These are phyloP conservation scores for Trichopus zeylanicus DNA, from an alignment of 116 monocot species.

Conservation along the genomic window DNA sequence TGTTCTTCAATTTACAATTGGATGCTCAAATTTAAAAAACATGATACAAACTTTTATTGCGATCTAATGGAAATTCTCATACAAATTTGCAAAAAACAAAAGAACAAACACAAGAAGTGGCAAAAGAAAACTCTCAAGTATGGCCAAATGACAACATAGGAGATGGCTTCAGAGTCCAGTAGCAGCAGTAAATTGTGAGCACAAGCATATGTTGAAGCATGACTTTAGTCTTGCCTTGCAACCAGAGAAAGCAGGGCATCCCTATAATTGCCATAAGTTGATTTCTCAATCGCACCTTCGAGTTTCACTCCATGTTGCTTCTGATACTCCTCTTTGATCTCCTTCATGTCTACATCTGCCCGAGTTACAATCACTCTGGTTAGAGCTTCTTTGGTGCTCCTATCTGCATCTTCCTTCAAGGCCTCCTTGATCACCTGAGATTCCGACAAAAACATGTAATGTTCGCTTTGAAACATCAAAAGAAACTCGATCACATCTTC, in stretches of 20 bases:
- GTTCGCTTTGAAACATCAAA: not conserved
- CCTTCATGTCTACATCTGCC: slow-evolving; percentile 52
- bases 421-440: slow-evolving; percentile 42
- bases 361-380: slow-evolving; percentile 47
- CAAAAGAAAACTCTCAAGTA: not conserved
- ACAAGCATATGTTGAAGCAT: not conserved
- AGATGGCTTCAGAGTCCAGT: not conserved
- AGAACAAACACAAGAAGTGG: not conserved
- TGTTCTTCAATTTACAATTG: too few relatives aligned
- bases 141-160: not conserved
- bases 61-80: not conserved
- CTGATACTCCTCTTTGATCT: slow-evolving; percentile 42
- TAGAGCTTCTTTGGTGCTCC: slow-evolving; percentile 30
- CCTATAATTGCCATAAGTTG: slow-evolving; percentile 42
- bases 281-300: slow-evolving; percentile 29
- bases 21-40: too few relatives aligned
- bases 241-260: slow-evolving; percentile 46
- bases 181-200: not conserved
- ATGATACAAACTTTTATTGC: not conserved
- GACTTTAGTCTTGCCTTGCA: slow-evolving; percentile 8
- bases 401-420: slow-evolving; percentile 33
- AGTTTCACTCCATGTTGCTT: slow-evolving; percentile 28
- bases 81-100: not conserved
- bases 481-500: not conserved
- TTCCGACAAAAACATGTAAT: not conserved